Evolutionary conservation across 345 rosid species (phyloP).

Genomic region (Anacardium occidentale): DNA sequence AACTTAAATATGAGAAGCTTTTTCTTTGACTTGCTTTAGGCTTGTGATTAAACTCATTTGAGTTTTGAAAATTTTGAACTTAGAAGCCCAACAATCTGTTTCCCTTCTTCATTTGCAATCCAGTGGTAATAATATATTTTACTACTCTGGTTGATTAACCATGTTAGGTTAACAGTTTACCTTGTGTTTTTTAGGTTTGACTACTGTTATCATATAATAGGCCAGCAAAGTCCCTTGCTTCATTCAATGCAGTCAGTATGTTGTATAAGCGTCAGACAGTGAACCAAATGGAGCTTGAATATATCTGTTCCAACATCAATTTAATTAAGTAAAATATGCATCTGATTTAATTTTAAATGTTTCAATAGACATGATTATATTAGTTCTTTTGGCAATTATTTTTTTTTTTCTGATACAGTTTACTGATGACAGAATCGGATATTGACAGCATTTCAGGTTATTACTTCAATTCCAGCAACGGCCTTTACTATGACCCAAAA

Average conservation of each 20-base stretch:
- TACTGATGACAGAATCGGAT: conserved; percentile 65
- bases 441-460: conserved; percentile 68
- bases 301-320: conserved; percentile 29
- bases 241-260: conserved; percentile 24
- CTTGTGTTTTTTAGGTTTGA: conserved; percentile 12
- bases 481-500: conserved; percentile 70
- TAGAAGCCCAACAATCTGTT: not conserved
- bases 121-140: not conserved
- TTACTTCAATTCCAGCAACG: conserved; percentile 53
- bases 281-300: conserved; percentile 25
- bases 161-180: conserved; percentile 7
- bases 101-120: not conserved
- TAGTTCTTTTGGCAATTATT: not conserved
- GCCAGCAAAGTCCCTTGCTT: conserved; percentile 20
- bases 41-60: not conserved
- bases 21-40: conserved; percentile 1
- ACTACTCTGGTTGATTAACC: not conserved
- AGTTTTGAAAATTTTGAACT: conserved; percentile 2
- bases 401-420: conserved; percentile 36
- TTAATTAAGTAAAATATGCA: not conserved
- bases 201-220: conserved; percentile 4
- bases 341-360: not conserved
- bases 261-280: conserved; percentile 20
- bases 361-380: not conserved
- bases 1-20: not conserved